A percentile compares a stretch with the other conserved stretches of the same genome.
Conservation (phyloP, 2,329 filamentous ascomycete species). For the Trichoderma breve region DNA sequence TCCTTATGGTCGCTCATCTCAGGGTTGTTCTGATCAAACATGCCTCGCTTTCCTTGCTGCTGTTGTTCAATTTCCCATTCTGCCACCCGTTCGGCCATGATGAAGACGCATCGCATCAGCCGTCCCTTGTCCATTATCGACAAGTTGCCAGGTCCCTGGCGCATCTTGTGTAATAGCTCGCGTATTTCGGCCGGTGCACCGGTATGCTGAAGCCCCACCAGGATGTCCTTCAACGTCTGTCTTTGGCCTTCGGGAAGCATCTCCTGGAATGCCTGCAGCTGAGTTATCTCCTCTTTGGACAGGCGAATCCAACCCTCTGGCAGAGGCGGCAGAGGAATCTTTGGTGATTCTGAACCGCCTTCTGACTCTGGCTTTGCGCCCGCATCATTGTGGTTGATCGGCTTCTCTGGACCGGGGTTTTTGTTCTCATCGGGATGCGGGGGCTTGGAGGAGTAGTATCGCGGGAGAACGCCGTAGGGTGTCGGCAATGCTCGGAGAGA, state of each 20-base stretch:
- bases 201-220: constrained; percentile 62
- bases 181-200: constrained; percentile 70
- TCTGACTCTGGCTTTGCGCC: constrained; percentile 23
- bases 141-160: constrained; percentile 55
- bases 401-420: constrained; percentile 8
- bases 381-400: constrained; percentile 27
- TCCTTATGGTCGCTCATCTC: constrained; percentile 25
- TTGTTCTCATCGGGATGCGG: constrained; percentile 39
- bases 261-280: constrained; percentile 59
- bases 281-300: constrained; percentile 46
- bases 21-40: constrained; percentile 28
- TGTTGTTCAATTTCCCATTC: constrained; percentile 30
- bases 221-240: constrained; percentile 55
- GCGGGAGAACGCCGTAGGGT: constrained; percentile 37
- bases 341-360: constrained; percentile 27
- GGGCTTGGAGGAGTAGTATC: constrained; percentile 40
- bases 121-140: constrained; percentile 39
- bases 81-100: constrained; percentile 37
- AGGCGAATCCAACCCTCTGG: constrained; percentile 49
- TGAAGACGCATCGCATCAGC: constrained; percentile 38
- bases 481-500: constrained; percentile 36
- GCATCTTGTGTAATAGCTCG: constrained; percentile 54
- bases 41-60: constrained; percentile 22
- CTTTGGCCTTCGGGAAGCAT: constrained; percentile 62
- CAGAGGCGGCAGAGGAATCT: constrained; percentile 34